A percentile compares a stretch with the other conserved stretches of the same genome.
These are phyloP conservation scores for Aspergillus ibericus DNA, from an alignment of 2,329 filamentous ascomycete genomes.

Conservation along the genomic window DNA sequence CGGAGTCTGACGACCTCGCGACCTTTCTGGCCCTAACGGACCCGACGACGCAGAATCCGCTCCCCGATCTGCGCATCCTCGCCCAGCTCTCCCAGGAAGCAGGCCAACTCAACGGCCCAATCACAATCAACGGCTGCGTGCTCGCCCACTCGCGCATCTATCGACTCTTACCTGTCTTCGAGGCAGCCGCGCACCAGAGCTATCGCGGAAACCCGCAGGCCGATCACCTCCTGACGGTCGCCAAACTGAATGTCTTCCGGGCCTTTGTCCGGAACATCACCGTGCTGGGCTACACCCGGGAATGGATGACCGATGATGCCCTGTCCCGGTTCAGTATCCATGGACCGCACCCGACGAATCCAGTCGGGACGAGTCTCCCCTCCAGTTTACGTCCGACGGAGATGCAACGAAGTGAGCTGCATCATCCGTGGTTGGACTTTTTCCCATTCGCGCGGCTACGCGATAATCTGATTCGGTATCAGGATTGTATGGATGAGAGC, in stretches of 20 bases:
- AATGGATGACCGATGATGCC: neutral
- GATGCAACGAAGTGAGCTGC: neutral
- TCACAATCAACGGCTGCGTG: neutral
- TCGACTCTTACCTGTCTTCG: conserved; percentile 6
- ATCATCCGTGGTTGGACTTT: conserved; percentile 12
- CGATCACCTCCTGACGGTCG: conserved; percentile 35
- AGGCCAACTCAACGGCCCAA: neutral
- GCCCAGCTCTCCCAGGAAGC: neutral
- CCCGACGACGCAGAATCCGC: neutral
- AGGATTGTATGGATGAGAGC: conserved; percentile 2
- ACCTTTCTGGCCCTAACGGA: neutral
- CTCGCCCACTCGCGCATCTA: neutral
- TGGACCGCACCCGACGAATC: neutral
- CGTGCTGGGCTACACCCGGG: conserved; percentile 24
- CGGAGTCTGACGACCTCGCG: neutral
- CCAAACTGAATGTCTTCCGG: conserved; percentile 39
- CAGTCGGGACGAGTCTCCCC: neutral
- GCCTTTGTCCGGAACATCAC: conserved; percentile 30
- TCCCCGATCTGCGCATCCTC: neutral
- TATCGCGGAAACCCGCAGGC: conserved; percentile 20
- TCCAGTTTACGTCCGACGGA: neutral
- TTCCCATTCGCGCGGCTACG: conserved; percentile 5
- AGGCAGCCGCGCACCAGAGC: conserved; percentile 23
- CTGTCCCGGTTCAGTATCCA: neutral
- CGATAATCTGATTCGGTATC: conserved; percentile 1